These are phyloP conservation scores for Hypericum androsaemum DNA, from an alignment of 345 rosid genomes.

Conservation along the genomic window DNA sequence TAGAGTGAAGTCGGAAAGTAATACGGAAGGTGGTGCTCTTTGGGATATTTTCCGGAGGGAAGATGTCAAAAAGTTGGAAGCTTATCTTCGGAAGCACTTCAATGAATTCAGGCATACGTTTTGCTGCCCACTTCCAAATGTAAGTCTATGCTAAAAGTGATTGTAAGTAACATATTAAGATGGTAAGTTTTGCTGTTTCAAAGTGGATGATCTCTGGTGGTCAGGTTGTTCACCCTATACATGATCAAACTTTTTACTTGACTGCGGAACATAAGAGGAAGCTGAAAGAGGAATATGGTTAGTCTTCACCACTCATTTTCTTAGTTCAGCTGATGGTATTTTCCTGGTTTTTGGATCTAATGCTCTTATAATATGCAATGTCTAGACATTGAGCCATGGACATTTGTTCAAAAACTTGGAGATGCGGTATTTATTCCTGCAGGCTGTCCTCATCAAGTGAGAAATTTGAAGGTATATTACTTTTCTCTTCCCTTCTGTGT, in stretches of 20 bases:
- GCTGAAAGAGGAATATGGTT: constrained; percentile 77
- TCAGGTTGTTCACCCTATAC: constrained; percentile 62
- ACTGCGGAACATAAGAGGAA: constrained; percentile 44
- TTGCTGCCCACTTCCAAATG: constrained; percentile 50
- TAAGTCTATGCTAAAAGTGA: constrained; percentile 4
- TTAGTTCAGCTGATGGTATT: neutral
- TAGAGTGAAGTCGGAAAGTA: constrained; percentile 8
- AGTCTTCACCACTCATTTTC: neutral
- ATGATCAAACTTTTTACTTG: constrained; percentile 65
- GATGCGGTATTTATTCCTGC: constrained; percentile 69
- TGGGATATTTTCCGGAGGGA: constrained; percentile 76
- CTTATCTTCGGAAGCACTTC: constrained; percentile 50
- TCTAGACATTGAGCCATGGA: constrained; percentile 60
- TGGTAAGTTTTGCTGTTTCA: neutral
- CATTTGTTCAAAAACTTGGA: constrained; percentile 48
- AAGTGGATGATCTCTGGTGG: neutral
- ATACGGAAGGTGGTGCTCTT: constrained; percentile 47
- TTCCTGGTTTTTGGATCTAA: neutral
- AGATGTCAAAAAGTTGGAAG: constrained; percentile 57
- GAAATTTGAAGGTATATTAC: constrained; percentile 41
- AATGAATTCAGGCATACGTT: constrained; percentile 61
- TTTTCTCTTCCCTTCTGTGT: neutral
- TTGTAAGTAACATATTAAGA: too few species aligned
- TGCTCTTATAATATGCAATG: neutral
- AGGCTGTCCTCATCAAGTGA: constrained; percentile 68